These are phyloP conservation scores for Termitomyces sp. DNA, from an alignment of 1,284 basidiomycete species.

Conservation along the genomic window DNA sequence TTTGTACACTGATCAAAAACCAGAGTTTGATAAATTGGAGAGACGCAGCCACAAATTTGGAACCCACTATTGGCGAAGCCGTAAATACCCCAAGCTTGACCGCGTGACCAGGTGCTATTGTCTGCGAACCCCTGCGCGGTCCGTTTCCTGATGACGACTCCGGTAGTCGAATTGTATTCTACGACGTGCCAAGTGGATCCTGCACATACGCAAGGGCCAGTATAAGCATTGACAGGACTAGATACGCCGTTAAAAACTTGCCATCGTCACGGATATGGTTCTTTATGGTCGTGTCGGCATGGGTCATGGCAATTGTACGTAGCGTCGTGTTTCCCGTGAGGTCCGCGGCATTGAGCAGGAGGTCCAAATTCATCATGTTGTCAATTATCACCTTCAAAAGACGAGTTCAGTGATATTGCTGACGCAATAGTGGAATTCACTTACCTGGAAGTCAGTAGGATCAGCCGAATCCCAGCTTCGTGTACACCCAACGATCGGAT, in stretches of 20 bases:
- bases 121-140: conserved; percentile 64
- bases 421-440: no score
- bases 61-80: conserved; percentile 63
- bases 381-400: conserved; percentile 59
- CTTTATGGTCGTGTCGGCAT: conserved; percentile 61
- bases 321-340: conserved; percentile 59
- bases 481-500: conserved; percentile 44
- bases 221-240: not conserved
- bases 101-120: conserved; percentile 66
- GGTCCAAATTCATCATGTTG: conserved; percentile 75
- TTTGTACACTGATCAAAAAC: conserved; percentile 45
- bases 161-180: conserved; percentile 62
- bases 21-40: not conserved
- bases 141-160: conserved; percentile 46
- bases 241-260: conserved; percentile 20
- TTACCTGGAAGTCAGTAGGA: conserved; percentile 23
- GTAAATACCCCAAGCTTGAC: conserved; percentile 68
- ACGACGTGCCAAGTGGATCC: conserved; percentile 66
- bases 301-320: conserved; percentile 54
- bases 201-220: conserved; percentile 16
- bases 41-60: not conserved
- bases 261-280: conserved; percentile 65
- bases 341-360: conserved; percentile 52
- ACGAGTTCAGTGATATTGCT: no score
- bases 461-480: conserved; percentile 56